Conservation (phyloP, 1,284 basidiomycete genomes). For the Naganishia sp. region DNA sequence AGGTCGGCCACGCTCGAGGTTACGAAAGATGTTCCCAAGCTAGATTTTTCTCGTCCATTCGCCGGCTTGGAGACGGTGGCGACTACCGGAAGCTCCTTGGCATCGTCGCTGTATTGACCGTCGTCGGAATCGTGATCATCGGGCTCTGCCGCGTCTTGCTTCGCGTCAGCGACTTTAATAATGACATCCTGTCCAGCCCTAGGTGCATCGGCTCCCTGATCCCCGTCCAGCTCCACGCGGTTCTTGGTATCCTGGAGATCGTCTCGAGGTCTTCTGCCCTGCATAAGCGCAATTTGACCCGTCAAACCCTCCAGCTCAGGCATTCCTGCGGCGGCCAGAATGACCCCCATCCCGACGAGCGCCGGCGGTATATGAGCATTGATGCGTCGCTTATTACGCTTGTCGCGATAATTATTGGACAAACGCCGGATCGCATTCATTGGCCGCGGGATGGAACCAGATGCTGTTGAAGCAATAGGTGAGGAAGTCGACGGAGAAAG, state of each 20-base stretch:
- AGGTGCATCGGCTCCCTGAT: slow-evolving; percentile 49
- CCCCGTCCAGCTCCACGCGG: slow-evolving; percentile 47
- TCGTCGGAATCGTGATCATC: background rate
- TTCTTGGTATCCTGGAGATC: slow-evolving; percentile 43
- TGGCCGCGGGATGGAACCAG: slow-evolving; percentile 1
- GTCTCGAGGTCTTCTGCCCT: slow-evolving; percentile 62
- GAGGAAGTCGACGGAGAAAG: background rate
- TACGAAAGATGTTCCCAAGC: slow-evolving; percentile 7
- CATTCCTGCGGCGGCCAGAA: slow-evolving; percentile 75
- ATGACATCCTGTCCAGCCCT: slow-evolving; percentile 32
- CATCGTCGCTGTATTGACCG: slow-evolving; percentile 4
- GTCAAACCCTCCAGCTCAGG: slow-evolving; percentile 70
- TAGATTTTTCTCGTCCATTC: background rate
- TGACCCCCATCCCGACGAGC: slow-evolving; percentile 80
- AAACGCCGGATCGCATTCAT: slow-evolving; percentile 3
- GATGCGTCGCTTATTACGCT: slow-evolving; percentile 57
- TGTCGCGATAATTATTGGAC: slow-evolving; percentile 22
- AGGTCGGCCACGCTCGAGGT: slow-evolving; percentile 17
- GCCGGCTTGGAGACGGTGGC: slow-evolving; percentile 1
- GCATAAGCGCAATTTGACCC: slow-evolving; percentile 84
- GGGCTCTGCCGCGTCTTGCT: slow-evolving; percentile 52
- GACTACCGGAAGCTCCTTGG: slow-evolving; percentile 6
- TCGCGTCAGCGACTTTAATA: slow-evolving; percentile 36
- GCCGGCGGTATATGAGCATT: slow-evolving; percentile 72
- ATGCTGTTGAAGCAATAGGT: background rate